A percentile compares a stretch with the other conserved stretches of the same genome.
These are phyloP conservation scores for Corinectria fuckeliana DNA, from an alignment of 2,329 filamentous ascomycete genomes.

Conservation along the genomic window DNA sequence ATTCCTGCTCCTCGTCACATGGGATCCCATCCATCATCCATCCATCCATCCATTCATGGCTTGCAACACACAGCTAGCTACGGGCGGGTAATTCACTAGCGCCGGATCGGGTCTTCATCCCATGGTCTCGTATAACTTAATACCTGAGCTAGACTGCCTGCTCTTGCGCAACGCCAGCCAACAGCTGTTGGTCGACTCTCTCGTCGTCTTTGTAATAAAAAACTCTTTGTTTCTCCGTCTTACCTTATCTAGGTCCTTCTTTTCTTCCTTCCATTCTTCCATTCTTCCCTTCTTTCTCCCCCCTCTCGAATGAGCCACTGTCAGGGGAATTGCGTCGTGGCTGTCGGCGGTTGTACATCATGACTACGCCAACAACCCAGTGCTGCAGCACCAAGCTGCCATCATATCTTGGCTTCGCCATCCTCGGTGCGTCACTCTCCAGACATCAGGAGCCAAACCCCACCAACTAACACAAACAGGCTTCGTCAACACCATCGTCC, in stretches of 20 bases:
- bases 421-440: constrained; percentile 29
- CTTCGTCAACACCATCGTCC: constrained; percentile 40
- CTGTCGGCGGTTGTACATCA: neutral
- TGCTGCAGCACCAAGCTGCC: constrained; percentile 21
- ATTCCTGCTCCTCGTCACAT: too few species aligned
- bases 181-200: too few species aligned
- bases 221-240: too few species aligned
- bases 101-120: neutral
- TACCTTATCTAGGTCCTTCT: too few species aligned
- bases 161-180: too few species aligned
- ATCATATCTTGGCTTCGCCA: constrained; percentile 36
- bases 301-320: neutral
- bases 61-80: too few species aligned
- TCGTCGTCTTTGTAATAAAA: too few species aligned
- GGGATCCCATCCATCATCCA: too few species aligned
- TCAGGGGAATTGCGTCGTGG: neutral
- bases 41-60: too few species aligned
- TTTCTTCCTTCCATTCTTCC: too few species aligned
- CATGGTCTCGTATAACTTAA: neutral
- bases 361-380: constrained; percentile 1
- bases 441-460: neutral
- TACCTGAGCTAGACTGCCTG: neutral
- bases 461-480: constrained; percentile 33
- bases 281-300: neutral
- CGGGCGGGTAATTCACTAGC: neutral